A percentile compares a stretch with the other conserved stretches of the same genome.
Evolutionary conservation across 371 early-diverging fungal genomes (phyloP).

Genomic region (Syncephalastrum sp.): DNA sequence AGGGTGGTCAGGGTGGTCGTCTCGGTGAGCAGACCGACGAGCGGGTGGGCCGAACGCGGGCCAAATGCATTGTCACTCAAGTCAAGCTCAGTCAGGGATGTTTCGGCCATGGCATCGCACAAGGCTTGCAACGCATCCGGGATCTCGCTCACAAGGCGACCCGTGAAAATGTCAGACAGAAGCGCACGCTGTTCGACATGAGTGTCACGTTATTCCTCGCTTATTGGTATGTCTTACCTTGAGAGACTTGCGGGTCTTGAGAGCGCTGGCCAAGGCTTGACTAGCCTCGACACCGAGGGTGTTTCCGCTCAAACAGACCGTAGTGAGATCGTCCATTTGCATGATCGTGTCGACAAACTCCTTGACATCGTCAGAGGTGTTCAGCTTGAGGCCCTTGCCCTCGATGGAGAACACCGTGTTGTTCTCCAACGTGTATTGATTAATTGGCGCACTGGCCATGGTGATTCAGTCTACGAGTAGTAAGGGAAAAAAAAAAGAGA

Average conservation of each 20-base stretch:
- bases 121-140: conserved; percentile 81
- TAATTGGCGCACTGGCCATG: conserved; percentile 26
- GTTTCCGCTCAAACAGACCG: conserved; percentile 87
- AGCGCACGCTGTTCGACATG: conserved; percentile 42
- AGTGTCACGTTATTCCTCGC: not conserved
- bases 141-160: conserved; percentile 88
- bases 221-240: no score
- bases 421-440: conserved; percentile 39
- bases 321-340: conserved; percentile 64
- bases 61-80: conserved; percentile 98
- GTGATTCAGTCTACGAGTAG: no score
- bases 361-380: conserved; percentile 81
- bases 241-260: conserved; percentile 65
- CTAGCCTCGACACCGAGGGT: conserved; percentile 94
- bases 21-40: conserved; percentile 80
- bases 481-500: no score
- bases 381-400: conserved; percentile 76
- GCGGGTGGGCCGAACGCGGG: conserved; percentile 88
- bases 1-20: conserved; percentile 77
- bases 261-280: conserved; percentile 73
- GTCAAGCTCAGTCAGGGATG: conserved; percentile 77
- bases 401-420: conserved; percentile 61
- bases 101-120: conserved; percentile 80
- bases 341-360: conserved; percentile 71
- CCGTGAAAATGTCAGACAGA: conserved; percentile 92